Conservation (phyloP, 202 grass and related monocot genomes). For the Carex sylvatica region DNA sequence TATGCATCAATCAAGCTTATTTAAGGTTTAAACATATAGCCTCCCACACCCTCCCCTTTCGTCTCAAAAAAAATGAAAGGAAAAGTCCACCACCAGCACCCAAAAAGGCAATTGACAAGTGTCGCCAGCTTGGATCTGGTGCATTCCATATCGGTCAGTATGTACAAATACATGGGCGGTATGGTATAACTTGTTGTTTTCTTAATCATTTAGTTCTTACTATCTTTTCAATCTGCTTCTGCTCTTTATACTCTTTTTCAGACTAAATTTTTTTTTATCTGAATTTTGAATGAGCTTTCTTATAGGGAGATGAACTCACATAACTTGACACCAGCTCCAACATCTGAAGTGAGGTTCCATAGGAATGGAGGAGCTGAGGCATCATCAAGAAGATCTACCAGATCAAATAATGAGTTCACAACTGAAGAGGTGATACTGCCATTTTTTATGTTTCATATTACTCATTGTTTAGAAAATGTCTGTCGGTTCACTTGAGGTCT, state of each 20-base stretch:
- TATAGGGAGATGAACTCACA: constrained; percentile 24
- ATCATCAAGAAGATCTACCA: constrained; percentile 1
- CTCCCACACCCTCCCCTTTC: not conserved
- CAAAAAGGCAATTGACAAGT: not conserved
- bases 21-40: not conserved
- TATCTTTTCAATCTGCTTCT: not conserved
- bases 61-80: not conserved
- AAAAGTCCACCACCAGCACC: not conserved
- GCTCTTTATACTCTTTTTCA: not conserved
- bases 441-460: not conserved
- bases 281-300: not conserved
- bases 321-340: not conserved
- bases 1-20: not conserved
- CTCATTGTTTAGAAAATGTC: not conserved
- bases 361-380: not conserved
- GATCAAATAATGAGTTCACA: not conserved
- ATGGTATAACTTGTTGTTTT: not conserved
- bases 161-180: not conserved
- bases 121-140: not conserved
- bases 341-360: not conserved
- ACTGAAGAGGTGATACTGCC: not conserved
- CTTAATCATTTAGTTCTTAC: not conserved
- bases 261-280: not conserved
- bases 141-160: not conserved
- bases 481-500: not conserved